Evolutionary conservation across 345 rosid species (phyloP), one percentile per base, ranked within the genome.

Genomic region (Clarkia xantiana): DNA sequence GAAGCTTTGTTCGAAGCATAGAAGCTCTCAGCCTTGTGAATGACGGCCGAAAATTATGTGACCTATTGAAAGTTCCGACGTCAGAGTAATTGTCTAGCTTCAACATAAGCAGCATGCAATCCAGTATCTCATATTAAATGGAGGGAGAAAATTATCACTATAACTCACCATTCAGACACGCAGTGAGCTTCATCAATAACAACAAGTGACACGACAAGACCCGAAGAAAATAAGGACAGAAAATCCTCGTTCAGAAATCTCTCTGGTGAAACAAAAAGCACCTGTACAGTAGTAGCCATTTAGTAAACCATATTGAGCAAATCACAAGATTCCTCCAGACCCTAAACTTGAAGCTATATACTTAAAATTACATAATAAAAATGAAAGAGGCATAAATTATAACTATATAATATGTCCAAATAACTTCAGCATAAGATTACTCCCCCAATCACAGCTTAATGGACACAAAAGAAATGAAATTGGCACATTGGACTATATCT

Each of bases 131-230:
- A 14, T 53, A 0, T 22, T 13, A 54, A 14, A 6, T 14, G 42
- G 53, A 14, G 56, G 44, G 53, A 40, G 34, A 17, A 54, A 29
- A 51, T 41, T 57, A 14, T 49, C 62, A 56, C 60, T 54, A 59
- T 57, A 39, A 55, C 81, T 74, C 65, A 90, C 98, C 98, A 91
- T 67, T 91, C 96, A 54, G 98, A 91, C 39, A 91, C 58, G 69
- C 98, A 91, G 42, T 91, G 96, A 67, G 93, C 96, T 80, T 91
- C 98, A 79, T 91, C 96, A 41, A 91, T 91, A 20, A 91, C 96
- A 10, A 91, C 71, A 58, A 91, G 85, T 6, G 96, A 86, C 66
- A 86, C 72, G 16, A 55, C 55, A 13, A 47, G 64, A 57, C 59
- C 47, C 40, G 69, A 9, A 56, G 85, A 76, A 58, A 80, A 66